Evolutionary conservation across 306 rosid species (phyloP).

Genomic region (Prinsepia uniflora): DNA sequence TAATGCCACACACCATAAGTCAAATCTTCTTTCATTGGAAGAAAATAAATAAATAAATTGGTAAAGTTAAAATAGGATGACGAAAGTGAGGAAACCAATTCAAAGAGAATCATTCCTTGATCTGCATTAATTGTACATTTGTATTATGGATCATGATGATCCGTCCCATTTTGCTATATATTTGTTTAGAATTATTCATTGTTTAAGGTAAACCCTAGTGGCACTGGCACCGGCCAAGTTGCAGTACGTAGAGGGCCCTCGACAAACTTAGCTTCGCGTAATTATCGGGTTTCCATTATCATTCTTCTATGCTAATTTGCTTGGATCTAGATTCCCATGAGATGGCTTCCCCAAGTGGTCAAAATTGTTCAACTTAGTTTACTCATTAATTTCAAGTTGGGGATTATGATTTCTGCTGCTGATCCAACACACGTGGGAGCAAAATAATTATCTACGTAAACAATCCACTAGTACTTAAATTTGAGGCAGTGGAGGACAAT

Average conservation of each 20-base stretch:
- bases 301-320: background rate
- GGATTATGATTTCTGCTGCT: background rate
- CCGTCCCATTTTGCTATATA: background rate
- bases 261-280: background rate
- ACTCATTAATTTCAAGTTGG: background rate
- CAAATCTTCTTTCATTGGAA: too few relatives aligned
- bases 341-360: background rate
- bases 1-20: too few relatives aligned
- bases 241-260: background rate
- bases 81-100: too few relatives aligned
- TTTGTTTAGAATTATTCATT: background rate
- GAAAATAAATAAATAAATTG: too few relatives aligned
- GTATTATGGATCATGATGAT: background rate
- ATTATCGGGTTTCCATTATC: background rate
- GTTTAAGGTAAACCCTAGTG: background rate
- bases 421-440: background rate
- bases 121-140: background rate
- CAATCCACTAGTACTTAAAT: too few relatives aligned
- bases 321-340: slow-evolving; percentile 5
- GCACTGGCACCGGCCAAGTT: background rate
- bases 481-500: too few relatives aligned
- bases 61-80: too few relatives aligned
- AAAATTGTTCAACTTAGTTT: background rate
- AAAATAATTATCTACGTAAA: background rate
- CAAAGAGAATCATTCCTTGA: too few relatives aligned